Conservation (phyloP, 495 filamentous ascomycete species). For the Talaromyces ruber region DNA sequence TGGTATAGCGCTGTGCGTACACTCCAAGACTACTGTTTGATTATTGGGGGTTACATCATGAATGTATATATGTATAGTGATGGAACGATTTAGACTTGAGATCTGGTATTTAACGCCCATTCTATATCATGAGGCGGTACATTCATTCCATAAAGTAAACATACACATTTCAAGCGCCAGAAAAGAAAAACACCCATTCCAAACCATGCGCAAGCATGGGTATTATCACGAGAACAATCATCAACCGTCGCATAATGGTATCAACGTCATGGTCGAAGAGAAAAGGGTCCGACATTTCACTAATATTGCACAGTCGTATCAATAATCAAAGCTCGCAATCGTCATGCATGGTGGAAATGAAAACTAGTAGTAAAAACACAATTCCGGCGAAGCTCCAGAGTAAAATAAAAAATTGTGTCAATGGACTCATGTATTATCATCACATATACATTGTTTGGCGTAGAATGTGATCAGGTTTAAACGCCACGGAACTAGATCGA, state of each 20-base stretch:
- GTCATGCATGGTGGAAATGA: background rate
- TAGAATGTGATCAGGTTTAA: constrained; percentile 14
- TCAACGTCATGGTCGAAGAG: constrained; percentile 3
- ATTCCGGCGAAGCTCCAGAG: background rate
- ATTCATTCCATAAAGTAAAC: background rate
- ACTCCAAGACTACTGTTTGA: constrained; percentile 36
- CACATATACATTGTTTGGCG: background rate
- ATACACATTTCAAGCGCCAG: background rate
- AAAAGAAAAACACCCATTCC: background rate
- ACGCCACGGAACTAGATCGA: constrained; percentile 39
- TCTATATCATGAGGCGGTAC: background rate
- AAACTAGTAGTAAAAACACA: background rate
- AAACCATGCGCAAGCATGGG: background rate
- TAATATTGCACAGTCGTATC: background rate
- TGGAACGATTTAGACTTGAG: background rate
- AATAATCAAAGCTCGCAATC: background rate
- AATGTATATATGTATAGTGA: background rate
- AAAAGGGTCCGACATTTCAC: constrained; percentile 1
- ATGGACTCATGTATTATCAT: background rate
- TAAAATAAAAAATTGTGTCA: background rate
- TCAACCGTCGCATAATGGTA: background rate
- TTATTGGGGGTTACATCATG: background rate
- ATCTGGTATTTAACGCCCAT: background rate
- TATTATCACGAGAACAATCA: background rate
- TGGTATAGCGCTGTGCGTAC: constrained; percentile 83